Conservation (phyloP, 75 land plant species). For the Cupressus sempervirens region DNA sequence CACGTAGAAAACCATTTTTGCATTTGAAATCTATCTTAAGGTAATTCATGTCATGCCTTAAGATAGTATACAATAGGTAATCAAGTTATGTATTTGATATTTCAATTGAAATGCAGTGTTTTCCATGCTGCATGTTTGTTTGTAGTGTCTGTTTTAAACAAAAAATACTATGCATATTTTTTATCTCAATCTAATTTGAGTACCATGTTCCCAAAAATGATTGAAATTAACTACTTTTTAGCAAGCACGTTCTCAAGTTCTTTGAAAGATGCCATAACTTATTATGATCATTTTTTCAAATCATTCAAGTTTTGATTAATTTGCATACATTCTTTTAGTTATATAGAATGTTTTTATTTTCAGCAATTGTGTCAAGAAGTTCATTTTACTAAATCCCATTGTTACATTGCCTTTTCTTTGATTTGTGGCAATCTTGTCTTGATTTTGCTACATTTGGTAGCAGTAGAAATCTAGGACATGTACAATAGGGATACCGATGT, state of each 20-base stretch:
- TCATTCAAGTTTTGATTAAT: neutral
- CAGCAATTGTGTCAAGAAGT: too few species aligned
- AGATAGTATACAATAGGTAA: neutral
- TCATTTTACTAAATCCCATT: neutral
- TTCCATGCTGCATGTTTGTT: too few species aligned
- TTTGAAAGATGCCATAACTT: neutral
- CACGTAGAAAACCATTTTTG: neutral
- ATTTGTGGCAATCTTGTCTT: neutral
- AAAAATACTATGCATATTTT: neutral
- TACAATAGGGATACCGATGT: neutral
- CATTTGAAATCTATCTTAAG: neutral
- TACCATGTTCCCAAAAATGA: neutral
- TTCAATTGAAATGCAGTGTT: neutral
- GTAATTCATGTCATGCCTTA: neutral
- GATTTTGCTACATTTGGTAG: neutral
- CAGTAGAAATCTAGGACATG: neutral
- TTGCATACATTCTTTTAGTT: too few species aligned
- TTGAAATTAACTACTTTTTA: neutral
- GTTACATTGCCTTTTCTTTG: neutral
- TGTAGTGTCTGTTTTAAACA: neutral
- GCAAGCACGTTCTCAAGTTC: neutral
- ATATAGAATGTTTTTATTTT: too few species aligned
- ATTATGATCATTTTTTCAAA: neutral
- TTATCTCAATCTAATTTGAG: neutral
- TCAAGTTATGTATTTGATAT: neutral